phyloP scores from a whole-genome alignment of 164 flowering plant genomes.

The Kalanchoe fedtschenkoi region DNA sequence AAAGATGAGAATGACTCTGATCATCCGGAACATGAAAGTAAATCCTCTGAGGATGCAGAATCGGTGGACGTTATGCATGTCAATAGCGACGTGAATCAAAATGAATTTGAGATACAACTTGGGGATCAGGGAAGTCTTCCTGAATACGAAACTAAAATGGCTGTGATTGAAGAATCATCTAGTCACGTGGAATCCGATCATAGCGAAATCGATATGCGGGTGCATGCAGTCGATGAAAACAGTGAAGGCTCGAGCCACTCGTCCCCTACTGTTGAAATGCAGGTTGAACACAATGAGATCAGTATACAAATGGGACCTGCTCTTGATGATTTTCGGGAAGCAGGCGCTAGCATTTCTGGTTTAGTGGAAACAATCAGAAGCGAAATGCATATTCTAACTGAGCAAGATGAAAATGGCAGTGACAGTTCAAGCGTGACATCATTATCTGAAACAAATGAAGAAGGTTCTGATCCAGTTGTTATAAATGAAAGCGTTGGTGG shows the following conservation, averaged over 20 bases:
- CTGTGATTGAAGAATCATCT: conserved; percentile 9
- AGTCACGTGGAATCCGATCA: conserved; percentile 7
- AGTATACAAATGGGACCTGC: background rate
- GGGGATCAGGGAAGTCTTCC: conserved; percentile 18
- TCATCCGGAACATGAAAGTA: conserved; percentile 36
- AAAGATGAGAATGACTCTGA: conserved; percentile 20
- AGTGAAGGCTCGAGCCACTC: conserved; percentile 33
- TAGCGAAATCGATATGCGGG: conserved; percentile 13
- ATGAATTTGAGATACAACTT: conserved; percentile 15
- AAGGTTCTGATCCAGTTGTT: conserved; percentile 13
- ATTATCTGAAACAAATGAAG: conserved; percentile 27
- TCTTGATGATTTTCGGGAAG: background rate
- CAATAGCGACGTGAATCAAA: conserved; percentile 21
- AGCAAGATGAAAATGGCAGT: conserved; percentile 26
- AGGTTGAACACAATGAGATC: background rate
- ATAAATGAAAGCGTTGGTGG: conserved; percentile 10
- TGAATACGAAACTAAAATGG: conserved; percentile 14
- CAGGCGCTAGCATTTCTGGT: background rate
- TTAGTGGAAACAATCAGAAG: background rate
- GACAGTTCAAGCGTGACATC: conserved; percentile 34
- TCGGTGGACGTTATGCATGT: conserved; percentile 21
- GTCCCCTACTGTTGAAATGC: conserved; percentile 17
- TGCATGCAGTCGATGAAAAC: conserved; percentile 25
- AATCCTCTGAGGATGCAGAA: conserved; percentile 33
- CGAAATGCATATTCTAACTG: conserved; percentile 9